A percentile compares a stretch with the other conserved stretches of the same genome.
phyloP scores from a whole-genome alignment of 192 early-diverging fungal species.

The Umbelopsis vinacea region DNA sequence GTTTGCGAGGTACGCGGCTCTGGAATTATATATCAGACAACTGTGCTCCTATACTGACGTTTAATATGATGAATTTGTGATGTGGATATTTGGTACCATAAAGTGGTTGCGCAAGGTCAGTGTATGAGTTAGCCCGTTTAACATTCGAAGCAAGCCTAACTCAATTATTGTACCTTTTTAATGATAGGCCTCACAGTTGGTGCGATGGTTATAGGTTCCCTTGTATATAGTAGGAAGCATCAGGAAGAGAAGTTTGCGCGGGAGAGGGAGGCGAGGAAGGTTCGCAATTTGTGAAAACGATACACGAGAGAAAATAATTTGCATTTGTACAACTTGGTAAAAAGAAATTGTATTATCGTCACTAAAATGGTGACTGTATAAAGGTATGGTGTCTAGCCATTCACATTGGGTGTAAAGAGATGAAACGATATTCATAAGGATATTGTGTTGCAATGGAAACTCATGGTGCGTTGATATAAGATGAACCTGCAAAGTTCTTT shows the following conservation, averaged over 20 bases:
- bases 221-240: constrained; percentile 4
- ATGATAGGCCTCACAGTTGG: background rate
- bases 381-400: background rate
- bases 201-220: background rate
- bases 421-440: no score
- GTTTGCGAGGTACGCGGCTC: constrained; percentile 31
- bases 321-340: background rate
- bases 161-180: background rate
- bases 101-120: constrained; percentile 12
- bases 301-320: background rate
- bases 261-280: background rate
- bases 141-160: no score
- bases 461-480: no score
- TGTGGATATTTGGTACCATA: background rate
- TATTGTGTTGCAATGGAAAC: no score
- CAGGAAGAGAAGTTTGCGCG: constrained; percentile 20
- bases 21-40: background rate
- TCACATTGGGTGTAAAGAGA: background rate
- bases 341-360: background rate
- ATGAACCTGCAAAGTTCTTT: no score
- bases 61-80: background rate
- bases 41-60: background rate
- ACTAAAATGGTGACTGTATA: background rate
- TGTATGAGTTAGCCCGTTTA: background rate
- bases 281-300: background rate